Evolutionary conservation across 495 filamentous ascomycete species (phyloP).

Genomic region (Penicillium soppii): DNA sequence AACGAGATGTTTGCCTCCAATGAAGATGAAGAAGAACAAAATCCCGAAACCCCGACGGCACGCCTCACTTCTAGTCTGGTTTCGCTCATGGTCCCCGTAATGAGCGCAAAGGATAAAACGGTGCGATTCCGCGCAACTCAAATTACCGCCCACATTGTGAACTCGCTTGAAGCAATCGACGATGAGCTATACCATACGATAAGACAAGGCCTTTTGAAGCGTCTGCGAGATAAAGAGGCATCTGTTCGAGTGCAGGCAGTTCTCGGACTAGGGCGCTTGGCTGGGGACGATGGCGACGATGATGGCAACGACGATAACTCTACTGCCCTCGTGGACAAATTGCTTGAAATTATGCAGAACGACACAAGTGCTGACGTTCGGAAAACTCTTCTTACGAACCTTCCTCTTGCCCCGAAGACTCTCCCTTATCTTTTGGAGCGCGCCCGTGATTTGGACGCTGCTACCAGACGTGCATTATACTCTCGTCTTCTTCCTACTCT

Average conservation of each 20-base stretch:
- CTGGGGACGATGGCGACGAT: conserved; percentile 74
- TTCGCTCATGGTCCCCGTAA: conserved; percentile 62
- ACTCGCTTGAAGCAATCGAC: conserved; percentile 85
- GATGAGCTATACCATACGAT: conserved; percentile 85
- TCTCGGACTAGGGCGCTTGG: conserved; percentile 78
- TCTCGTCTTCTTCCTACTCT: conserved; percentile 83
- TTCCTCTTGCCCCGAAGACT: conserved; percentile 75
- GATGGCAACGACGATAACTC: conserved; percentile 66
- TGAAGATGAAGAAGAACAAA: conserved; percentile 41
- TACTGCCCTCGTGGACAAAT: conserved; percentile 67
- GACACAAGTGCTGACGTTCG: conserved; percentile 93
- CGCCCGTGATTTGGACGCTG: conserved; percentile 81
- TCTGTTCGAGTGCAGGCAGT: conserved; percentile 94
- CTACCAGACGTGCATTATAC: conserved; percentile 82
- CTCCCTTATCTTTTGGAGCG: conserved; percentile 92
- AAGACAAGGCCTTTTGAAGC: conserved; percentile 70
- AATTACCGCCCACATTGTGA: conserved; percentile 81
- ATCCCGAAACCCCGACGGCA: conserved; percentile 76
- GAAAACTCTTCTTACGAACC: conserved; percentile 80
- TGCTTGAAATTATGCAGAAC: conserved; percentile 91
- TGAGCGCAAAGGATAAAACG: conserved; percentile 83
- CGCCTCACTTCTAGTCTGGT: conserved; percentile 76
- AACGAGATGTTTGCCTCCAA: conserved; percentile 43
- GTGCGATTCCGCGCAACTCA: conserved; percentile 90
- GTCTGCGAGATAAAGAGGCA: conserved; percentile 89